Evolutionary conservation across 2,329 filamentous ascomycete species (phyloP).

Genomic region (Aspergillus fructus): DNA sequence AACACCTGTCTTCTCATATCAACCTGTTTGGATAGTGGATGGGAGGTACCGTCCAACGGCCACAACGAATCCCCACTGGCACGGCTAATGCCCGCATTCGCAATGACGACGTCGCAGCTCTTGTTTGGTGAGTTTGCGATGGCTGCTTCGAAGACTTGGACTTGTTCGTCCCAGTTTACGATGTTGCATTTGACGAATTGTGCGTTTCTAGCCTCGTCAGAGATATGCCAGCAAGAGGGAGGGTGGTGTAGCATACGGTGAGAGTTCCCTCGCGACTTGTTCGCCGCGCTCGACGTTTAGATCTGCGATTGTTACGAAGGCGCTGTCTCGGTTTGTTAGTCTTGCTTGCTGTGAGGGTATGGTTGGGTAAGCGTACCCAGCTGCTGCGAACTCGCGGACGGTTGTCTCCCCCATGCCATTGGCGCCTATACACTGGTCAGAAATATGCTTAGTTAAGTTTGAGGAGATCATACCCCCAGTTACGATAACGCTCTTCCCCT

Average conservation of each 20-base stretch:
- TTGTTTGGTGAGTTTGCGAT: constrained; percentile 36
- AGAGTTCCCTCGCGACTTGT: constrained; percentile 33
- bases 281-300: constrained; percentile 34
- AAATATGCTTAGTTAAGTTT: background rate
- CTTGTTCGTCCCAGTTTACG: constrained; percentile 45
- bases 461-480: constrained; percentile 38
- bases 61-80: constrained; percentile 40
- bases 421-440: constrained; percentile 15
- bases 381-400: constrained; percentile 21
- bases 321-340: constrained; percentile 1
- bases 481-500: constrained; percentile 49
- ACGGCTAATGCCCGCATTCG: constrained; percentile 47
- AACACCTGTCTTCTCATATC: background rate
- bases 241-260: constrained; percentile 14
- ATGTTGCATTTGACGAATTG: constrained; percentile 46
- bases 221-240: no score
- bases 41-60: constrained; percentile 35
- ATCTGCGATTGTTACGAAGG: constrained; percentile 29
- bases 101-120: constrained; percentile 48
- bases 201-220: constrained; percentile 10
- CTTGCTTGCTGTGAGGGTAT: no score
- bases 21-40: no score
- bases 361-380: constrained; percentile 1
- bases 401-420: constrained; percentile 28
- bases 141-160: constrained; percentile 43